Percentiles rank a stretch among this genome's conserved stretches.
Conservation (phyloP, 441 rosid species). For the Croton laevigatus region DNA sequence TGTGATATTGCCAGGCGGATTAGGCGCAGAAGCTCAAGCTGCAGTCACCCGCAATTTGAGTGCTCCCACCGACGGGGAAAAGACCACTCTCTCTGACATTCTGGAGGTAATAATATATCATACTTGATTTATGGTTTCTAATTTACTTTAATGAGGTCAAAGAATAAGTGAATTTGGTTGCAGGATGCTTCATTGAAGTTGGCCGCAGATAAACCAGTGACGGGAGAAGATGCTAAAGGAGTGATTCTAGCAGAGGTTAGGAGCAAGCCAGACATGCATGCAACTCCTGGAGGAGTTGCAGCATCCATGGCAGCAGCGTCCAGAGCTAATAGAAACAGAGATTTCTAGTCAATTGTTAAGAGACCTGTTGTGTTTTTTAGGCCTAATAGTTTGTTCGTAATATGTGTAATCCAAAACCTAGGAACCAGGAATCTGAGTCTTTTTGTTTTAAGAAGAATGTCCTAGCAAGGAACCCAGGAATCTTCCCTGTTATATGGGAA, state of each 20-base stretch:
- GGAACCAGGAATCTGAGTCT: no score
- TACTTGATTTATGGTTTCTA: no score
- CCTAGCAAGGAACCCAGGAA: no score
- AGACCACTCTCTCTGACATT: conserved; percentile 42
- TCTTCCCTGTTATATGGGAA: no score
- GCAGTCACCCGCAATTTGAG: conserved; percentile 38
- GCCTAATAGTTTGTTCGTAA: no score
- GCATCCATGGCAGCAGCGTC: conserved; percentile 11
- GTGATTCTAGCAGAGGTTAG: conserved; percentile 11
- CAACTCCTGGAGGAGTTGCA: conserved; percentile 13
- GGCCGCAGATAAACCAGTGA: conserved; percentile 10
- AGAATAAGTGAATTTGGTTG: neutral
- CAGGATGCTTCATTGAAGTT: conserved; percentile 18
- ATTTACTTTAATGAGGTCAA: neutral
- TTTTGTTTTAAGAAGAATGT: no score
- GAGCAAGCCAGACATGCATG: conserved; percentile 4
- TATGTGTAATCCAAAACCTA: no score
- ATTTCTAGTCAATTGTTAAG: neutral
- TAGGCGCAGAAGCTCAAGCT: conserved; percentile 45
- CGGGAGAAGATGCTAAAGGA: conserved; percentile 4
- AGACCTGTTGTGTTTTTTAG: neutral
- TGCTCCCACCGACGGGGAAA: conserved; percentile 24
- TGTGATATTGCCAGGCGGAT: conserved; percentile 37
- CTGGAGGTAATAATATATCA: conserved; percentile 23
- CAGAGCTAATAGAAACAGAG: neutral